Conservation (phyloP, 1,284 basidiomycete genomes). For the Trichosporon asahii region DNA sequence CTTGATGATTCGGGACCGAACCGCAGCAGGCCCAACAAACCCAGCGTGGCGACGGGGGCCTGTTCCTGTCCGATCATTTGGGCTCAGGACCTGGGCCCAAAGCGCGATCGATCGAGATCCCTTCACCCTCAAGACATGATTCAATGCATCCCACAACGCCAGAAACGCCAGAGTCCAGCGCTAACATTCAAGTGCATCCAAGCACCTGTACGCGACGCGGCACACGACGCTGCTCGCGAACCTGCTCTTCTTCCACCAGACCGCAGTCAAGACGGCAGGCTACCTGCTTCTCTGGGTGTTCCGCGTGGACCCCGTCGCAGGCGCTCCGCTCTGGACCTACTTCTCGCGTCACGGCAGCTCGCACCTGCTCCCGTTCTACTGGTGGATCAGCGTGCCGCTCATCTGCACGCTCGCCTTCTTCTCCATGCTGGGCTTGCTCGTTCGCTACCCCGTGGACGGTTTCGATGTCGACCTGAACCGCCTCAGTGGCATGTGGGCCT, state of each 20-base stretch:
- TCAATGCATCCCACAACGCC: no score
- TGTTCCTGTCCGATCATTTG: background rate
- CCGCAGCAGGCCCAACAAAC: no score
- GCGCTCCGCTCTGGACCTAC: background rate
- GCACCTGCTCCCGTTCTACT: background rate
- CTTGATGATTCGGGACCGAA: background rate
- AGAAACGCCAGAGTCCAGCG: no score
- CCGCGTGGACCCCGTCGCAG: background rate
- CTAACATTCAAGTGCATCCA: background rate
- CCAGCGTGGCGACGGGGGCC: background rate
- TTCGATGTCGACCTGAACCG: constrained; percentile 1
- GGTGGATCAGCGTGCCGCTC: background rate
- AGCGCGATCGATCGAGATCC: background rate
- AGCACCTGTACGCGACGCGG: background rate
- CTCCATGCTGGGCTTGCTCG: background rate
- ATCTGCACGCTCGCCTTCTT: constrained; percentile 1
- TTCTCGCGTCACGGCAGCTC: background rate
- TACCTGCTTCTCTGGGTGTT: background rate
- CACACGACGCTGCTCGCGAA: background rate
- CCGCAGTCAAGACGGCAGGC: background rate
- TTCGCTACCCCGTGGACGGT: constrained; percentile 12
- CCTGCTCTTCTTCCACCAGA: constrained; percentile 1
- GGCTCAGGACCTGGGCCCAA: background rate
- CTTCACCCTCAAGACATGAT: no score
- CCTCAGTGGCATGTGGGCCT: background rate